Evolutionary conservation across 495 filamentous ascomycete genomes (phyloP).

Genomic region (Pseudotulostoma volvatum): DNA sequence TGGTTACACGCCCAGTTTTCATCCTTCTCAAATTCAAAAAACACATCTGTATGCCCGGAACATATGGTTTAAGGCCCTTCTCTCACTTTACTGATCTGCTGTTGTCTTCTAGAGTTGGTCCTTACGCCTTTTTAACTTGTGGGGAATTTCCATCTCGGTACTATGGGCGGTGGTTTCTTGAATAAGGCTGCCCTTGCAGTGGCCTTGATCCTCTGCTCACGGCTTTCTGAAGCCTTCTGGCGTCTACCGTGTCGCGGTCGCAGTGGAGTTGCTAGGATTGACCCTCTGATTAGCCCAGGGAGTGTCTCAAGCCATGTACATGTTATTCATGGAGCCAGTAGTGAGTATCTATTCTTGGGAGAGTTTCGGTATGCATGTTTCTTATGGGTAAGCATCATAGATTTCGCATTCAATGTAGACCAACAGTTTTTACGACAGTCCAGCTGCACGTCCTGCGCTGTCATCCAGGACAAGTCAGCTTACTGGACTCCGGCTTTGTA

Average conservation of each 20-base stretch:
- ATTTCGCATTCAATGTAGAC: slow-evolving; percentile 30
- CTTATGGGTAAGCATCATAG: slow-evolving; percentile 15
- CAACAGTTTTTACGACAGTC: slow-evolving; percentile 27
- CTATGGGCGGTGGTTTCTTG: not conserved
- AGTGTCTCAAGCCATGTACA: slow-evolving; percentile 32
- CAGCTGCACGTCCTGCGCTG: slow-evolving; percentile 40
- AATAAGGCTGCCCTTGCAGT: not conserved
- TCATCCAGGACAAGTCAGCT: slow-evolving; percentile 42
- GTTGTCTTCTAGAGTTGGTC: too few species aligned
- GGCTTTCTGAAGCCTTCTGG: slow-evolving; percentile 56
- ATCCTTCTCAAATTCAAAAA: too few species aligned
- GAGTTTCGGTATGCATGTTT: too few species aligned
- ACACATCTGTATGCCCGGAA: too few species aligned
- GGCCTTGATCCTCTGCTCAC: slow-evolving; percentile 16
- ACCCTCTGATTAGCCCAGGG: slow-evolving; percentile 36
- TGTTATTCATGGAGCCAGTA: slow-evolving; percentile 34
- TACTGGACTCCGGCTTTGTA: slow-evolving; percentile 48
- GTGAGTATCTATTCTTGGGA: slow-evolving; percentile 21
- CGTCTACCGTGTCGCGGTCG: slow-evolving; percentile 64
- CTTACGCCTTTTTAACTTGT: too few species aligned
- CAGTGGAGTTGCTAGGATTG: slow-evolving; percentile 42
- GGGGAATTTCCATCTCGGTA: too few species aligned
- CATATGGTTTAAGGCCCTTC: too few species aligned
- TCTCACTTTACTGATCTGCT: too few species aligned
- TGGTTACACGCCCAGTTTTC: too few species aligned